These are phyloP conservation scores for Hypsizygus marmoreus DNA, from an alignment of 768 basidiomycete species.

Conservation along the genomic window DNA sequence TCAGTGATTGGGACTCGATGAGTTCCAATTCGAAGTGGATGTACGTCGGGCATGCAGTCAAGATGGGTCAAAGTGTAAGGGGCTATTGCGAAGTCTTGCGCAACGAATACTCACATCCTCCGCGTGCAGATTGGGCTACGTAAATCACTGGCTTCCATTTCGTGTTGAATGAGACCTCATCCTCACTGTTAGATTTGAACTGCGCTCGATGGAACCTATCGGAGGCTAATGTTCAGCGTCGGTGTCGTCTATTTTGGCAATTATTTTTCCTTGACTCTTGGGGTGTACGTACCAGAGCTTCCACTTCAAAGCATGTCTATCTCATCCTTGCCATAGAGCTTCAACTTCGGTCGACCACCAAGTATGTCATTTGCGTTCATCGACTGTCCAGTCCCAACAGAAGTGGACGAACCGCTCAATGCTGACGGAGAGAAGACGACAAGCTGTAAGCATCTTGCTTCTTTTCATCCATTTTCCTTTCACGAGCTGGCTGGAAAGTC, in stretches of 20 bases:
- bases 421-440: constrained; percentile 36
- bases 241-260: constrained; percentile 67
- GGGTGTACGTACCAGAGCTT: constrained; percentile 40
- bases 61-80: constrained; percentile 62
- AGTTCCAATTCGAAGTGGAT: constrained; percentile 54
- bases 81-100: neutral
- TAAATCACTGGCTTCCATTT: constrained; percentile 21
- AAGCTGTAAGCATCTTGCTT: constrained; percentile 45
- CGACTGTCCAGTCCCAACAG: constrained; percentile 57
- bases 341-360: constrained; percentile 62
- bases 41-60: constrained; percentile 59
- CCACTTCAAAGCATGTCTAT: neutral
- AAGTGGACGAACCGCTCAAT: constrained; percentile 34
- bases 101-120: too few relatives aligned
- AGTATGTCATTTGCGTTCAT: constrained; percentile 52
- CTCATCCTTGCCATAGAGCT: constrained; percentile 44
- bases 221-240: constrained; percentile 42
- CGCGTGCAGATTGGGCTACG: constrained; percentile 54
- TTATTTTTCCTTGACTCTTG: constrained; percentile 65
- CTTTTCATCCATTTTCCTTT: neutral
- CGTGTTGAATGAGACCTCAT: constrained; percentile 2
- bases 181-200: constrained; percentile 50
- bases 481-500: constrained; percentile 35
- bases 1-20: constrained; percentile 52
- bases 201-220: constrained; percentile 61